Conservation (phyloP, 2,329 filamentous ascomycete species). For the Herpomyces periplanetae region DNA sequence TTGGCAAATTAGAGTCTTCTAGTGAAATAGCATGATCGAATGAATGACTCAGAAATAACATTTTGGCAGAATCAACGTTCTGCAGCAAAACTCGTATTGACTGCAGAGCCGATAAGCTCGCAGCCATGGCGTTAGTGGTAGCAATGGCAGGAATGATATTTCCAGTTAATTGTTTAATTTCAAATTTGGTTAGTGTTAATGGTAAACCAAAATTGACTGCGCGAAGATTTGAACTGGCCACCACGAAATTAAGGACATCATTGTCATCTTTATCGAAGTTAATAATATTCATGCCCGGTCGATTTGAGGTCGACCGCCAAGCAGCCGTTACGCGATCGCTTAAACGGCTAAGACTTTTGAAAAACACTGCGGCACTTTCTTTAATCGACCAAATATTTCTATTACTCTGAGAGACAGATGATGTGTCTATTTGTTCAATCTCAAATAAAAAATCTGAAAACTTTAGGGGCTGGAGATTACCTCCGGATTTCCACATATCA, state of each 20-base stretch:
- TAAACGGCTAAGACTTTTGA: slow-evolving; percentile 28
- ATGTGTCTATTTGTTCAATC: too few relatives aligned
- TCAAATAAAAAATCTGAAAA: too few relatives aligned
- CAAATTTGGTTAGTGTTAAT: slow-evolving; percentile 54
- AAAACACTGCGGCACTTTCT: too few relatives aligned
- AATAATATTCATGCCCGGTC: too few relatives aligned
- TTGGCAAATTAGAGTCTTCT: slow-evolving; percentile 19
- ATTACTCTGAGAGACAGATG: too few relatives aligned
- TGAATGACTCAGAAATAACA: slow-evolving; percentile 43
- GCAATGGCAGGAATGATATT: slow-evolving; percentile 97
- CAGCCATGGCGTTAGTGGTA: slow-evolving; percentile 86
- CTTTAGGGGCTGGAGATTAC: too few relatives aligned
- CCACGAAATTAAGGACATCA: slow-evolving; percentile 77
- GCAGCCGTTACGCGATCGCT: too few relatives aligned
- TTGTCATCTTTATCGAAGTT: slow-evolving; percentile 87
- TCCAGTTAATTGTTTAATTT: slow-evolving; percentile 92
- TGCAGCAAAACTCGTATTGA: slow-evolving; percentile 55
- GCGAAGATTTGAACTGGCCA: slow-evolving; percentile 55
- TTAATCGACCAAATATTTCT: too few relatives aligned
- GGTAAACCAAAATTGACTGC: slow-evolving; percentile 67
- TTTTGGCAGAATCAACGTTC: slow-evolving; percentile 28
- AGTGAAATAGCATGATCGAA: slow-evolving; percentile 18
- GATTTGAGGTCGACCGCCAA: too few relatives aligned
- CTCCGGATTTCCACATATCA: too few relatives aligned
- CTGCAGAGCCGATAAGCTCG: slow-evolving; percentile 60